Evolutionary conservation across 2,329 filamentous ascomycete genomes (phyloP), one percentile per base, ranked within the genome.

Genomic region (Penicillium sp.): DNA sequence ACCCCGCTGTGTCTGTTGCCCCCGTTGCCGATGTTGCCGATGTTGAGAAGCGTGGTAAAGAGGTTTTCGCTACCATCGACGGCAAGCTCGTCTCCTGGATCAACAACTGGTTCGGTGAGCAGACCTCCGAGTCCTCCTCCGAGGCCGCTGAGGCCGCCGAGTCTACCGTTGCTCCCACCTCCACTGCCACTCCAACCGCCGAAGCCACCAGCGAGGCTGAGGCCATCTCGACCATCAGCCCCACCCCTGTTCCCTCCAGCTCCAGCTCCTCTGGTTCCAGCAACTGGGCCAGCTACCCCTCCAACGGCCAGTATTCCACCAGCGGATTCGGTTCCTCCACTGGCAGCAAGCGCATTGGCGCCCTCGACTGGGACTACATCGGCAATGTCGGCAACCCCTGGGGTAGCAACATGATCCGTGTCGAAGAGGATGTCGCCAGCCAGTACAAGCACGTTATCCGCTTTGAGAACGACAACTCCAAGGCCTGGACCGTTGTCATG

Each of bases 381-480:
- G 74, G 74, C 48, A 76, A 76, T 60, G 55, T 69, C 42, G 74
- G 74, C 51, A 60, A 20, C 53, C 74, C 74, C 7, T 74, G 72
- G 66, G 73, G 75, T 53, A 73, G 71, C 69, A 74, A 76, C 71
- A 72, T 75, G 56, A 70, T 72, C 57, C 58, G 72, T 55, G 68
- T 78, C 55, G 45, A 65, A 55, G 65, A 69, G 60, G 55, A 61
- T 45, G 61, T 66, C 20, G 71, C 72, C 52, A 63, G 56, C 62
- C 40, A 65, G 40, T 76, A 75, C 70, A 66, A 72, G 61, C 66
- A 75, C 60, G 72, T 76, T 45, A 52, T 70, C 39, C 61, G 69
- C 29, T 63, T 76, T 50, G 61, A 67, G 49, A 73, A 73, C 37
- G 59, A 61, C 42, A 57, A 71, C 59, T 54, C 45, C 14, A 67